Base-by-base conservation (phyloP, 345 rosid species). In the Mercurialis annua region DNA sequence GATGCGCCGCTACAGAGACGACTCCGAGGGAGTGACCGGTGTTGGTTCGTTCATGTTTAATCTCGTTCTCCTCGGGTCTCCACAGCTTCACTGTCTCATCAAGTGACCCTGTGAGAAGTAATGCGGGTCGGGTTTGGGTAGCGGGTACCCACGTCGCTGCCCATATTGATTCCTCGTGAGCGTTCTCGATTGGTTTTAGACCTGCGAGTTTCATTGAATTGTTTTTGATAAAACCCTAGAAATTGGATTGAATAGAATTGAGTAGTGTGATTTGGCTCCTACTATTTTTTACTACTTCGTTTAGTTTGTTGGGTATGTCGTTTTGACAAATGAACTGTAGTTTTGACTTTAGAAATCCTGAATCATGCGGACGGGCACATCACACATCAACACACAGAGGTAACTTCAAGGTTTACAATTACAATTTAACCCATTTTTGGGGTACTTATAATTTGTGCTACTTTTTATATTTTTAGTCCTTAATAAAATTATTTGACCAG, bases 141-240 rank as follows among this genome's bases (percentile, higher is more conserved):
- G 86, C 90, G 26, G 98, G 90, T 4, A 91, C 86, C 99, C 98
- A 94, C 0, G 96, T 82, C 18, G 87, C 87, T 1, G 98, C 88
- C 99, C 99, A 94, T 30, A 91, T 78, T n/a, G 96, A 91, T 65
- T 89, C 97, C 73, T 88, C 90, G 72, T 94, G 97, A 0, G 98
- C 97, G 69, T 77, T 82, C 49, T 94, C 99, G 6, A 84, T 52
- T 44, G 96, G 85, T 74, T 91, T 91, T 29, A 91, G 80, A 27
- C 89, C 90, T n/a, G 93, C 95, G 42, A 94, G 88, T 71, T 92
- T 94, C 99, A 94, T 94, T 23, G 52, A 42, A 15, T 15, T 36
- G 31, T 29, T 54, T 27, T 0, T 0, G 33, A 46, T 21, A 43
- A 24, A 55, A 68, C 65, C 65, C 72, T 68, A 59, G 30, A 20